phyloP scores from a whole-genome alignment of 1,139 yeast genomes.

The Saccharomyces uvarum region DNA sequence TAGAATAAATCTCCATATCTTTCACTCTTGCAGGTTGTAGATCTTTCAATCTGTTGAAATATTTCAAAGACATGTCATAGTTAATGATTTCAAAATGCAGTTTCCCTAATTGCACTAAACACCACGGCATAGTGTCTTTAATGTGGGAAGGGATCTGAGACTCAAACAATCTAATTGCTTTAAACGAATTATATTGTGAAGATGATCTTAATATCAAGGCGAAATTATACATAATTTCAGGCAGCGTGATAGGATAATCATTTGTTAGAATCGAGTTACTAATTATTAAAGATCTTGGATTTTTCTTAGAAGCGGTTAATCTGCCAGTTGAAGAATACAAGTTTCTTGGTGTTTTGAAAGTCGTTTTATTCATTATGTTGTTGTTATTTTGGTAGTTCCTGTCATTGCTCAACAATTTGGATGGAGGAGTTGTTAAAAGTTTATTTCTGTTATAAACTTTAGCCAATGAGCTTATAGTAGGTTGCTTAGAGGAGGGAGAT shows the following conservation, averaged over 20 bases:
- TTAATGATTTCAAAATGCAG: conserved; percentile 82
- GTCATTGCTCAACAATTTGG: conserved; percentile 17
- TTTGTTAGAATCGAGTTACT: conserved; percentile 5
- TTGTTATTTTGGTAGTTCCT: background rate
- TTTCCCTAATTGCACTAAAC: conserved; percentile 68
- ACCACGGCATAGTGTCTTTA: conserved; percentile 69
- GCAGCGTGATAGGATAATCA: conserved; percentile 6
- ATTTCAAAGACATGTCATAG: conserved; percentile 65
- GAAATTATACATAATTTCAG: conserved; percentile 47
- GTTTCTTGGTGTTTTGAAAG: conserved; percentile 21
- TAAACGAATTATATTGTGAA: conserved; percentile 66
- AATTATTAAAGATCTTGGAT: conserved; percentile 7
- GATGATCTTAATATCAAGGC: conserved; percentile 63
- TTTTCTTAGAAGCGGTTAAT: conserved; percentile 5
- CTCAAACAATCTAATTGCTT: conserved; percentile 65
- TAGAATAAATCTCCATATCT: conserved; percentile 89
- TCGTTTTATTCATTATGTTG: conserved; percentile 8
- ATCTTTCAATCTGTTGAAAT: conserved; percentile 54
- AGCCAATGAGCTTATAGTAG: conserved; percentile 12
- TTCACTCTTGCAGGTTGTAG: conserved; percentile 73
- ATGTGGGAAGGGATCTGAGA: conserved; percentile 54
- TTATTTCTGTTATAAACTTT: conserved; percentile 16
- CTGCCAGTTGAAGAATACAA: conserved; percentile 6
- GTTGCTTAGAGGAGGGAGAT: conserved; percentile 16
- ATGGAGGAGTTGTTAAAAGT: conserved; percentile 27